A percentile compares a stretch with the other conserved stretches of the same genome.
phyloP scores from a whole-genome alignment of 1,284 basidiomycete species.

The Peniophora sp. region DNA sequence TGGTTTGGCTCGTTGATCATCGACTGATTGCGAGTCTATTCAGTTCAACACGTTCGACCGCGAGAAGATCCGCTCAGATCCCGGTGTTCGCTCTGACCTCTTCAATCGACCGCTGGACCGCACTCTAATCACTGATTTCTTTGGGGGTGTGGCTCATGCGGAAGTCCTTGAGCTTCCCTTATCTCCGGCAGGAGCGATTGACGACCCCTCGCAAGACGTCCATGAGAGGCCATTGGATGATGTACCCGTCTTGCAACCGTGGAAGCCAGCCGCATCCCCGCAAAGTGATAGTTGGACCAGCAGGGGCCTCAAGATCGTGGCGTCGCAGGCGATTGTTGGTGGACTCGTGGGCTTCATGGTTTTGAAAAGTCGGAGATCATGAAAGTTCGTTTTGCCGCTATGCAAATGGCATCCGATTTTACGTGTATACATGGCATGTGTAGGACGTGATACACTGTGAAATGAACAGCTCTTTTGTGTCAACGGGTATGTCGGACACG shows the following conservation, averaged over 20 bases:
- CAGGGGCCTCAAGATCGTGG: conserved; percentile 15
- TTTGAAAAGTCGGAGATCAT: neutral
- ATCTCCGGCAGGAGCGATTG: neutral
- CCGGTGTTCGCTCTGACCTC: conserved; percentile 83
- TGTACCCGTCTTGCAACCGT: too few relatives aligned
- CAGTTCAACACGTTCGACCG: conserved; percentile 81
- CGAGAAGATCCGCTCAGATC: conserved; percentile 71
- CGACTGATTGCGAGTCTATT: conserved; percentile 2
- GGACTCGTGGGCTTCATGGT: conserved; percentile 27
- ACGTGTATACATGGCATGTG: neutral
- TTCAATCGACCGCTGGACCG: conserved; percentile 63
- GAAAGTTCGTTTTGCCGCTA: neutral
- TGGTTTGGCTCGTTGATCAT: conserved; percentile 1
- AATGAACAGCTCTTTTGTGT: too few relatives aligned
- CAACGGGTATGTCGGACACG: too few relatives aligned
- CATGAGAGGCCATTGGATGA: neutral
- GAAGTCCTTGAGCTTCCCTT: conserved; percentile 38
- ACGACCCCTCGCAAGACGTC: neutral
- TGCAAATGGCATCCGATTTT: too few relatives aligned
- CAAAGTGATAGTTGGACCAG: neutral
- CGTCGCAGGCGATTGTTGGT: conserved; percentile 24
- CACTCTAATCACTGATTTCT: conserved; percentile 90
- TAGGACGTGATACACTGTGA: neutral
- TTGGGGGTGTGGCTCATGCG: conserved; percentile 85
- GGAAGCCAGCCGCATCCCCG: too few relatives aligned